Evolutionary conservation across 2,329 filamentous ascomycete genomes (phyloP), one percentile per base, ranked within the genome.

Genomic region (Colletotrichum magnum): DNA sequence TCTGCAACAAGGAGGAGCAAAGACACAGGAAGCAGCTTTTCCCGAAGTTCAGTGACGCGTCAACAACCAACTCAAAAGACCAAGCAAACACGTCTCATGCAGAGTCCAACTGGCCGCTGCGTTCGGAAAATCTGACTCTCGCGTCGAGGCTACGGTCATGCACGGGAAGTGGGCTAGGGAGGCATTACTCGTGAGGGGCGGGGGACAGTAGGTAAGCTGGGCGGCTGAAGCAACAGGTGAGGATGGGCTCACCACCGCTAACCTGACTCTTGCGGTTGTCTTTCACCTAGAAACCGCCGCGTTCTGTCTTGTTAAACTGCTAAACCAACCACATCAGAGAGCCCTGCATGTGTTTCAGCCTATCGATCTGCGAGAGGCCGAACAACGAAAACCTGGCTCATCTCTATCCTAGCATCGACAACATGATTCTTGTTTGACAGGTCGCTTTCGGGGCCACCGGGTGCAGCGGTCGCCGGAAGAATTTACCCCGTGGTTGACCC

Each of bases 261-360:
- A n/a, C 57, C 57, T 59, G 28, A 47, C 57, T 59, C 57, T 36
- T 21, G 43, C 28, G 28, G 13, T 39, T 18, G 16, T 48, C 21
- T 26, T 39, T 43, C 18, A 18, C 24, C 26, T 16, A 48, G 32
- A 36, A 36, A 36, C 32, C 32, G 7, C 57, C 26, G 10, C 10
- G 43, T 18, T 24, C 43, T 32, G 45, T 48, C 45, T n/a, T 15
- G 28, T 43, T n/a, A 43, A 18, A 48, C 28, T 18, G 15, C 18
- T 36, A 16, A 26, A 32, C 28, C 7, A 26, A 32, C 28, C 26
- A 21, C 57, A 59, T 36, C 9, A 26, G 26, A 43, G 47, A 51
- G 26, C 45, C 24, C 24, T 51, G 39, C 28, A 43, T 47, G 47
- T 32, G 58, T 51, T 60, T 60, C 58, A 60, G 45, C 58, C 18